Base-by-base conservation (phyloP, 2,329 filamentous ascomycete species). In the Aaosphaeria pasadenensis region DNA sequence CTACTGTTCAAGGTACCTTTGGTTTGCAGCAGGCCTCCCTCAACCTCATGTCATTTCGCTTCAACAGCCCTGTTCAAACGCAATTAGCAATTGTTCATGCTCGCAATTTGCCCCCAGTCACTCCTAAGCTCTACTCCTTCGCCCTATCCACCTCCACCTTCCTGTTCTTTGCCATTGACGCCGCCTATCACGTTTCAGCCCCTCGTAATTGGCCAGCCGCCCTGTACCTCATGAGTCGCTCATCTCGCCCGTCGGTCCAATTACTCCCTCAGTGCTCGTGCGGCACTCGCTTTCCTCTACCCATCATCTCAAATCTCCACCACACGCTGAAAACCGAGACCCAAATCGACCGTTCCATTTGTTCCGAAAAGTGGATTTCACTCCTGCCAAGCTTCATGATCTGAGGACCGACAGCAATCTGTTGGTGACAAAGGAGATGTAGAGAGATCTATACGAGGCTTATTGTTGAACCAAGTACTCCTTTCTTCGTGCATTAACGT, bases 361-460 rank as follows among this genome's bases (percentile, higher is more conserved):
- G 9, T 9, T 29, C 24, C 38, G 6, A 44, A 42, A 17, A 32
- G 42, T 17, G n/a, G 5, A 32, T 9, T 7, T 13, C 30, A 43
- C 43, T 33, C 48, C 48, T 51, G 48, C 45, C 48, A 47, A 51
- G 48, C 24, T 13, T 29, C 42, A 24, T 38, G 40, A 47, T 49
- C 31, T 11, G 30, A 33, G 24, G 29, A 13, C 42, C 48, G 11
- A 11, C 11, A 33, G 41, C 28, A 17, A 48, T 47, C 42, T 44
- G 40, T 45, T 51, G 47, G 36, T 31, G 45, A 38, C 28, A 47
- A 43, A 36, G 24, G 33, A 24, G 48, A 36, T 47, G 42, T 47
- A 44, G 42, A 47, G 47, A 51, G 45, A 41, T 17, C 30, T 11
- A 41, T 4, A 41, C 33, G 33, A 36, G 33, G 33, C 33, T 36